Evolutionary conservation across 805 yeast genomes (phyloP).

Genomic region (Candida insectorum): DNA sequence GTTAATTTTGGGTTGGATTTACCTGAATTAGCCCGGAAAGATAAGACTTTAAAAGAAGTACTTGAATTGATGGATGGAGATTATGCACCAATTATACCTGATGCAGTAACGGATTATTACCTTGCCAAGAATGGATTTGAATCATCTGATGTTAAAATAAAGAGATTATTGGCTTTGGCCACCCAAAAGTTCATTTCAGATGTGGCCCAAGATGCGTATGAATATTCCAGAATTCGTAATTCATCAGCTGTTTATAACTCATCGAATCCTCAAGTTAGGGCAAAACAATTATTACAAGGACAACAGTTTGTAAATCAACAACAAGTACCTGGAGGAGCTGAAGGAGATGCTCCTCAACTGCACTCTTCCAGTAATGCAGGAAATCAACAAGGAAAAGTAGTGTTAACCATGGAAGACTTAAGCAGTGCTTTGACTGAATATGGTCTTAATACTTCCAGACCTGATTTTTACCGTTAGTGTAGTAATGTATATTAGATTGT

Average conservation of each 20-base stretch:
- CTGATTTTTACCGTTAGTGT: conserved; percentile 90
- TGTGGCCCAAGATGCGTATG: conserved; percentile 95
- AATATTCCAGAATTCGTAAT: conserved; percentile 89
- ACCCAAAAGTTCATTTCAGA: conserved; percentile 95
- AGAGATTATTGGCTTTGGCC: conserved; percentile 85
- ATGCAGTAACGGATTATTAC: conserved; percentile 92
- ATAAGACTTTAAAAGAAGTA: conserved; percentile 79
- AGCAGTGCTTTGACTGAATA: conserved; percentile 92
- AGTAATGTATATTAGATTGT: conserved; percentile 5
- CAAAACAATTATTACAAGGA: conserved; percentile 70
- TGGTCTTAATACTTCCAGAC: conserved; percentile 84
- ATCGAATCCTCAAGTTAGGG: conserved; percentile 81
- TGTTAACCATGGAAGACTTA: conserved; percentile 88
- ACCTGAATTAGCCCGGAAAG: conserved; percentile 72
- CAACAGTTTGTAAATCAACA: conserved; percentile 49
- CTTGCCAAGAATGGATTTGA: conserved; percentile 81
- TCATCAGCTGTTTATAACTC: conserved; percentile 81
- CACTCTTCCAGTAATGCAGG: conserved; percentile 42
- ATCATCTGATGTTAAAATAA: conserved; percentile 67
- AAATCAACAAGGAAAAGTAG: conserved; percentile 69
- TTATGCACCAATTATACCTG: conserved; percentile 93
- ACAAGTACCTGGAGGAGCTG: conserved; percentile 26
- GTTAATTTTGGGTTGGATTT: conserved; percentile 30
- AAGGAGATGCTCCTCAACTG: conserved; percentile 37
- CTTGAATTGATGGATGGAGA: conserved; percentile 83